Evolutionary conservation across 2,329 filamentous ascomycete species (phyloP).

Genomic region (Fusarium cicatricum): DNA sequence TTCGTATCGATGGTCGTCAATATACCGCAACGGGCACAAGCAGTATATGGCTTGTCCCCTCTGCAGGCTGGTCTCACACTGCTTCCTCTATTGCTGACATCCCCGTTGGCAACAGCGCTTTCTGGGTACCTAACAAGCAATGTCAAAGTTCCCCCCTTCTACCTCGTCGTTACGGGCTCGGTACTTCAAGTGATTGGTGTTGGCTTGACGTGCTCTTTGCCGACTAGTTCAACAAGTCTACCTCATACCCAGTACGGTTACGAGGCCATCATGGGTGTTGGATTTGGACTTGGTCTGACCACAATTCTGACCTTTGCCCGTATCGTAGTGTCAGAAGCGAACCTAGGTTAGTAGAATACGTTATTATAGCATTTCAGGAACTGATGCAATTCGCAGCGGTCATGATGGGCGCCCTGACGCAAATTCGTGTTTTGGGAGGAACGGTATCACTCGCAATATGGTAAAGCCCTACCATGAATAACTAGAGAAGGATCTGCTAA

Average conservation of each 20-base stretch:
- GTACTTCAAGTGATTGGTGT: constrained; percentile 21
- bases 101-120: no score
- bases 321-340: constrained; percentile 8
- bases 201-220: constrained; percentile 20
- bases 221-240: background rate
- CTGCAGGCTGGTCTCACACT: no score
- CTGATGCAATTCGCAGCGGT: constrained; percentile 9
- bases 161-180: constrained; percentile 13
- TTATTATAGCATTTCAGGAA: accelerated
- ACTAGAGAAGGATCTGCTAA: background rate
- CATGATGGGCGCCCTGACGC: constrained; percentile 26
- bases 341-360: background rate
- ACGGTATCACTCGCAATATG: constrained; percentile 28
- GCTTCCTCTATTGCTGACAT: no score
- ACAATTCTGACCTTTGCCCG: constrained; percentile 24
- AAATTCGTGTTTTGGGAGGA: constrained; percentile 25
- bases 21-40: no score
- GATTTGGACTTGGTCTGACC: constrained; percentile 22
- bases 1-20: no score
- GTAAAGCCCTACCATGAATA: no score
- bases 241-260: constrained; percentile 15
- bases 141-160: constrained; percentile 18
- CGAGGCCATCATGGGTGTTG: constrained; percentile 24
- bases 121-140: no score
- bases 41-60: no score